phyloP scores from a whole-genome alignment of 106 monocot species.

The Phalaenopsis aphrodite region DNA sequence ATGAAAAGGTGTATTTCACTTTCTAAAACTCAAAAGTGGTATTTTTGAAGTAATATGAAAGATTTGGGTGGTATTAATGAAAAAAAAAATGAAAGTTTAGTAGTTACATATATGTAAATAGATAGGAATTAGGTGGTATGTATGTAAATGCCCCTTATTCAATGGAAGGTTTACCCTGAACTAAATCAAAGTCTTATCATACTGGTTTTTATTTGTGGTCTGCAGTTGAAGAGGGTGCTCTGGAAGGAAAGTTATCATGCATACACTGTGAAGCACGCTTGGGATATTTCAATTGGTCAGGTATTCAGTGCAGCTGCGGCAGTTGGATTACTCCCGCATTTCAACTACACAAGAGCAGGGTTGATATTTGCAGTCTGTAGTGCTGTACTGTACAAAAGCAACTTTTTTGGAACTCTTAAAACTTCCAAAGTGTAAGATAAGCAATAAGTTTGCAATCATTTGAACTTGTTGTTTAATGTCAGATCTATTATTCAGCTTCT shows the following conservation, averaged over 20 bases:
- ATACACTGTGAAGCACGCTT: conserved; percentile 66
- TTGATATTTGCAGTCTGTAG: conserved; percentile 42
- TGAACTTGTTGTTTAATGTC: neutral
- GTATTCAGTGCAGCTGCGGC: conserved; percentile 93
- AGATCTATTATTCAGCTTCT: neutral
- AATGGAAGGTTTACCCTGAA: too few species aligned
- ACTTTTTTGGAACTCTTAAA: neutral
- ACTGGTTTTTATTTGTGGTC: neutral
- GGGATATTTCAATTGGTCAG: conserved; percentile 95
- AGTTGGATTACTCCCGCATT: conserved; percentile 99
- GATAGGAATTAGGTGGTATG: too few species aligned
- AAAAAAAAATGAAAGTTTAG: too few species aligned
- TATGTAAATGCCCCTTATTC: too few species aligned
- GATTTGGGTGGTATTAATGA: too few species aligned
- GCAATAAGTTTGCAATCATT: neutral
- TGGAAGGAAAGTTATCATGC: conserved; percentile 88
- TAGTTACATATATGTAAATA: too few species aligned
- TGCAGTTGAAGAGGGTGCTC: conserved; percentile 85
- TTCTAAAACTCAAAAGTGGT: too few species aligned
- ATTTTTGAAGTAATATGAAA: too few species aligned
- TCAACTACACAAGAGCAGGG: conserved; percentile 80
- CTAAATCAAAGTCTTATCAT: neutral
- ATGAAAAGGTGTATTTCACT: too few species aligned
- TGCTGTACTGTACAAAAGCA: neutral
- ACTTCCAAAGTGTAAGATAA: neutral